phyloP scores from a whole-genome alignment of 1,139 yeast species.

The Petasospora fabianii region DNA sequence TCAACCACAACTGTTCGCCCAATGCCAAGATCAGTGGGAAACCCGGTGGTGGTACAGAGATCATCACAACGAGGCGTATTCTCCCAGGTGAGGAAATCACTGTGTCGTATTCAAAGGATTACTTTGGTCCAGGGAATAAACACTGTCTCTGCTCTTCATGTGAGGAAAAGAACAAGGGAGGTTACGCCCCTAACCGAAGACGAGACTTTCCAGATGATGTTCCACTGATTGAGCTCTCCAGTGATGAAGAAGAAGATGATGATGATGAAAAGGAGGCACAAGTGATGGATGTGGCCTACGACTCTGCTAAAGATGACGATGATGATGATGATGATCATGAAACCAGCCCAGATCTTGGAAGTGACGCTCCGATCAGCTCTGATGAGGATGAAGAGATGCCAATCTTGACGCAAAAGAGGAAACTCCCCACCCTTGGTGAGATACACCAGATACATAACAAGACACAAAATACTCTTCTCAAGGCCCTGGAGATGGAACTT shows the following conservation, averaged over 20 bases:
- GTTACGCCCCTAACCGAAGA: slow-evolving; percentile 18
- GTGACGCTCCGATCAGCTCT: no score
- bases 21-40: slow-evolving; percentile 38
- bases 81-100: slow-evolving; percentile 44
- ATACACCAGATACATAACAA: no score
- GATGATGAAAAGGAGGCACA: background rate
- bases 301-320: background rate
- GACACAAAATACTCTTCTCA: background rate
- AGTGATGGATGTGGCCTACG: background rate
- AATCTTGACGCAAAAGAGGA: background rate
- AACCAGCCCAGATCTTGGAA: no score
- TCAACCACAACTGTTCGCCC: slow-evolving; percentile 44
- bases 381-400: background rate
- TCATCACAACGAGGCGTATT: slow-evolving; percentile 34
- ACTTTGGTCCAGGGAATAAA: slow-evolving; percentile 39
- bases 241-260: background rate
- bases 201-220: background rate
- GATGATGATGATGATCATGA: background rate
- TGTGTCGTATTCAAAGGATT: slow-evolving; percentile 38
- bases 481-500: background rate
- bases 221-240: background rate
- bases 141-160: slow-evolving; percentile 45
- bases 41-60: slow-evolving; percentile 29
- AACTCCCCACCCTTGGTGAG: background rate
- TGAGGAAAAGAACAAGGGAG: slow-evolving; percentile 31